These are phyloP conservation scores for Cetraspora pellucida DNA, from an alignment of 192 early-diverging fungal genomes.

Conservation along the genomic window DNA sequence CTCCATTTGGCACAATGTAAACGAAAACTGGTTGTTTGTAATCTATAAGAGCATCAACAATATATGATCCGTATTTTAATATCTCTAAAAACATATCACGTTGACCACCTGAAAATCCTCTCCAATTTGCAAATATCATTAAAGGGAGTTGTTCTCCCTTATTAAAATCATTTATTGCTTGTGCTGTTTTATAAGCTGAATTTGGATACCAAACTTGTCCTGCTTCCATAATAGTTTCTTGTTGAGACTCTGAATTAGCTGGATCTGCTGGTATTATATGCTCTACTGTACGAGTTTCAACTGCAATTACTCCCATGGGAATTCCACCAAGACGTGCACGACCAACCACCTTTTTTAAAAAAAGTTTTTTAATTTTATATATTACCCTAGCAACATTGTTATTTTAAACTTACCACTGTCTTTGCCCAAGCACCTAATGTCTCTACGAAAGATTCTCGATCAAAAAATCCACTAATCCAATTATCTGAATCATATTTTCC, in stretches of 20 bases:
- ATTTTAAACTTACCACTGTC: no score
- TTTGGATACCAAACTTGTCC: conserved; percentile 99
- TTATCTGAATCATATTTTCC: conserved; percentile 66
- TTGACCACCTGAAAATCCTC: conserved; percentile 98
- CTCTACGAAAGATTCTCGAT: conserved; percentile 94
- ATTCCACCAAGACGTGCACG: conserved; percentile 95
- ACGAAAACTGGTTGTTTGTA: conserved; percentile 99
- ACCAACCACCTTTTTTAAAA: no score
- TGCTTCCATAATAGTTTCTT: conserved; percentile 88
- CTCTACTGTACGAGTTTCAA: conserved; percentile 94
- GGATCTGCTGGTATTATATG: conserved; percentile 92
- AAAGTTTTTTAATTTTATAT: no score
- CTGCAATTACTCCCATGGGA: conserved; percentile 94
- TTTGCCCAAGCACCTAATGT: conserved; percentile 96
- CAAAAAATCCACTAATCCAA: conserved; percentile 94
- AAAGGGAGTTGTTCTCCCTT: conserved; percentile 97
- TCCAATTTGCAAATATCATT: conserved; percentile 99
- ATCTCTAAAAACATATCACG: conserved; percentile 99
- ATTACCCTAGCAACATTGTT: no score
- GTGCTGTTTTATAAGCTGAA: conserved; percentile 98
- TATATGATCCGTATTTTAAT: conserved; percentile 95
- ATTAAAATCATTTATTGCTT: conserved; percentile 99
- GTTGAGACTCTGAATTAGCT: conserved; percentile 84
- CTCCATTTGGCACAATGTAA: conserved; percentile 91
- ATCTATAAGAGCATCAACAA: conserved; percentile 93